Base-by-base conservation (phyloP, 768 basidiomycete genomes). In the Auricularia sp. region DNA sequence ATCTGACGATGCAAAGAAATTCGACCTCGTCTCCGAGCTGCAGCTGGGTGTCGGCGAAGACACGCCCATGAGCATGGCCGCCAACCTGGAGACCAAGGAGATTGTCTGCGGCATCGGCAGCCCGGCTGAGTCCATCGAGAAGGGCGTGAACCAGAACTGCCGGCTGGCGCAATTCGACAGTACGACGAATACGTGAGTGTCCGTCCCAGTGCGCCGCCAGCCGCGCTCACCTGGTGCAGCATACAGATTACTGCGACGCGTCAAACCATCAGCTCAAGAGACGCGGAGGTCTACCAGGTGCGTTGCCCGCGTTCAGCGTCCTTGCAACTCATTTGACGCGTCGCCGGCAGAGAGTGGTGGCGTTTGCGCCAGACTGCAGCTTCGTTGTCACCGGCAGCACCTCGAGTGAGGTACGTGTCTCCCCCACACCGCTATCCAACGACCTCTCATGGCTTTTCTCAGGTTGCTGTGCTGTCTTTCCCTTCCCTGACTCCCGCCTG, bases 31-130 rank as follows among this genome's bases (percentile, higher is more conserved):
- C 33, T 74, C 83, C 68, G 93, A 97, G 73, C 78, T 86, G 60
- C 85, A 91, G 70, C 81, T 99, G 12, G 87, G 84, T 63, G 81
- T 74, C 36, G 88, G 86, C 42, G 95, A 95, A 72, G 97, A 98
- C 75, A 90, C 90, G 3, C 95, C 97, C n/a, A 98, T 94, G 92
- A 96, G 93, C 72, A 87, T 98, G 81, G 87, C 88, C 18, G 82
- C 84, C 12, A 76, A 88, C 71, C 91, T 89, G 51, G 83, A 81
- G 76, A 73, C 61, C 77, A 81, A 72, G 77, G 77, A 67, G 68
- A 61, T 98, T 62, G 82, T 88, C 0, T 95, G 94, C 67, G 96
- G 96, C 14, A 84, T 98, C 66, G 98, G 98, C 74, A 91, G 91
- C 65, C 73, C 88, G 0, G 74, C 78, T 29, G 84, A 87, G 42